Evolutionary conservation across 2,329 filamentous ascomycete genomes (phyloP).

Genomic region (Fusarium caatingaense): DNA sequence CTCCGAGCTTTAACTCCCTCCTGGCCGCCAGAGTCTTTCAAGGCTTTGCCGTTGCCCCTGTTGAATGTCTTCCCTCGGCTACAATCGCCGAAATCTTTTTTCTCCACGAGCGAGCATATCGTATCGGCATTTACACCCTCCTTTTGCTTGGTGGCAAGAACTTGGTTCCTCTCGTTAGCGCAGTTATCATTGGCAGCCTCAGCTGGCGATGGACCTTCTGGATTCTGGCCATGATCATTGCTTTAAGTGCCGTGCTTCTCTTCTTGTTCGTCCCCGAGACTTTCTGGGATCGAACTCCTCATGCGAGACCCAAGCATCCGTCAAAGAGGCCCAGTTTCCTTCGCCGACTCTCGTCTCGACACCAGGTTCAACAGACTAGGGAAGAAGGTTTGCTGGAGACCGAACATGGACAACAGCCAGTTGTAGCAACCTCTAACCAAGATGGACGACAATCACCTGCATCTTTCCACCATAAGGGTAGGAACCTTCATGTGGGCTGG

Average conservation of each 20-base stretch:
- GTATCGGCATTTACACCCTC: constrained; percentile 92
- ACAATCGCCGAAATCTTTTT: constrained; percentile 98
- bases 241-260: constrained; percentile 74
- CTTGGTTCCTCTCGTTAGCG: constrained; percentile 85
- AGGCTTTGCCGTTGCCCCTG: constrained; percentile 87
- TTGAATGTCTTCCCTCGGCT: constrained; percentile 91
- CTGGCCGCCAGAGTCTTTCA: constrained; percentile 86
- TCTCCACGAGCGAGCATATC: constrained; percentile 90
- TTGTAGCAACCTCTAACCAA: constrained; percentile 60
- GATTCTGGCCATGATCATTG: constrained; percentile 86
- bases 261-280: constrained; percentile 96
- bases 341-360: constrained; percentile 60
- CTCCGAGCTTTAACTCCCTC: constrained; percentile 82
- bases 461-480: constrained; percentile 39
- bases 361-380: constrained; percentile 32
- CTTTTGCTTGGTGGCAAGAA: constrained; percentile 93
- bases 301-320: constrained; percentile 47
- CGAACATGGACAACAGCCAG: constrained; percentile 56
- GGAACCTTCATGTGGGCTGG: constrained; percentile 68
- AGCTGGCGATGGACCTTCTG: constrained; percentile 94
- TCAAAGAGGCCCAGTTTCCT: constrained; percentile 60
- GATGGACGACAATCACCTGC: constrained; percentile 17
- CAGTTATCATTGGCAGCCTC: constrained; percentile 80
- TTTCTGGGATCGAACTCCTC: constrained; percentile 90
- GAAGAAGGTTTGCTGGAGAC: constrained; percentile 9